Conservation (phyloP, 2,329 filamentous ascomycete species). For the Xylaria hypoxylon region DNA sequence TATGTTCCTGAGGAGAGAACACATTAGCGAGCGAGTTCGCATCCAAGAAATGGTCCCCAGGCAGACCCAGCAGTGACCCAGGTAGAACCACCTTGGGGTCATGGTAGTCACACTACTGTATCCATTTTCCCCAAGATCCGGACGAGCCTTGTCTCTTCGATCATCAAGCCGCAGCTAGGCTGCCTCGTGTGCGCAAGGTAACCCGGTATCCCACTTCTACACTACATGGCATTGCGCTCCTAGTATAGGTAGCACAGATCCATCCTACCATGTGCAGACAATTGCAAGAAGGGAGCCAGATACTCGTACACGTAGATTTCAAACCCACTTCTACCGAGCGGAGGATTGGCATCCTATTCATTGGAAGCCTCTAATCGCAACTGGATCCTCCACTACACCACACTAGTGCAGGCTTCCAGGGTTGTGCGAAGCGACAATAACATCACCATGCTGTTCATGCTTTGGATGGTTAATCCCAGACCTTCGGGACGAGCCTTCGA, state of each 20-base stretch:
- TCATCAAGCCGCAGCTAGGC: conserved; percentile 17
- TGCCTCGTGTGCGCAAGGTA: conserved; percentile 25
- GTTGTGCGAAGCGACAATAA: conserved; percentile 3
- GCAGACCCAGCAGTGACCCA: conserved; percentile 9
- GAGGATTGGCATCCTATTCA: not conserved
- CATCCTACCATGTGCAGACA: not conserved
- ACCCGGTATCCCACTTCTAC: conserved; percentile 6
- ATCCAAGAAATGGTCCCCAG: not conserved
- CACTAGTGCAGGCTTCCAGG: conserved; percentile 12
- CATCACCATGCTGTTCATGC: conserved; percentile 24
- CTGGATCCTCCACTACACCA: too few species aligned
- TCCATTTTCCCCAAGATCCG: conserved; percentile 34
- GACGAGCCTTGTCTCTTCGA: conserved; percentile 26
- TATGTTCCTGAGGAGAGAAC: not conserved
- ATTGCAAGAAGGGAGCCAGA: not conserved
- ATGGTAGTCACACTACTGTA: conserved; percentile 4
- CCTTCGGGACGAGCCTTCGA: conserved; percentile 42
- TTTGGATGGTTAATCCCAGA: conserved; percentile 36
- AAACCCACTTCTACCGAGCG: conserved; percentile 7
- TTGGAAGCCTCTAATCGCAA: conserved; percentile 13
- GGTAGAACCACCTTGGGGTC: not conserved
- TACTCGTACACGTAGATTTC: conserved; percentile 4
- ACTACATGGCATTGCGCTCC: not conserved
- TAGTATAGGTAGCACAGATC: not conserved
- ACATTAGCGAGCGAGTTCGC: not conserved